Evolutionary conservation across 306 rosid species (phyloP), one percentile per base, ranked within the genome.

Genomic region (Rosa persica): DNA sequence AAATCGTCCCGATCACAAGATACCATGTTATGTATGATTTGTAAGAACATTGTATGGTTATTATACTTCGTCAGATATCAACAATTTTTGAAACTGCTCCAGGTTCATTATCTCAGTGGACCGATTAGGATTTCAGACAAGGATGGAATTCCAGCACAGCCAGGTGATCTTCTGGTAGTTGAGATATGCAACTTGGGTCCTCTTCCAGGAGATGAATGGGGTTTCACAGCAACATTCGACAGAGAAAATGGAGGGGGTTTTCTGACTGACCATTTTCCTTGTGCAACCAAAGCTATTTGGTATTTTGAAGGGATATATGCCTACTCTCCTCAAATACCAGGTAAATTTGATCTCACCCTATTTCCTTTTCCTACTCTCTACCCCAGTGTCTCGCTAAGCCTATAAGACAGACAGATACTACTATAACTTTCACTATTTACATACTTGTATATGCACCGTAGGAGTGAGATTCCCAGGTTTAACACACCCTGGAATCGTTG

Each of bases 211-310:
- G 98, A 92, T 90, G 97, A 95, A 86, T 91, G 97, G 98, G 98
- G 98, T 42, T 95, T 67, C 64, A 95, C 98, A 34, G 97, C 92
- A 67, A 88, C 92, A 30, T 92, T 92, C 82, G 98, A 95, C 86
- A 87, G 96, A 85, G 98, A 95, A 87, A 95, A 92, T 85, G 98
- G 96, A 22, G 93, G 98, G 42, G 93, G 97, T 54, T 95, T 95
- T 84, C 90, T 95, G 74, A 95, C 98, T 40, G 89, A 86, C 72
- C 98, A 91, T 86, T 95, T 95, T 83, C 97, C 98, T 74, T 49
- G 76, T 40, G 98, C 98, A 54, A 88, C 98, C 66, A 92, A 91
- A 82, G 92, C 93, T 70, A 89, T 92, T 15, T 92, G 98, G 98
- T 92, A 92, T 81, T 92, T 95, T 78, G 92, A 95, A 85, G 97